phyloP scores from a whole-genome alignment of 2,329 filamentous ascomycete genomes.

The Aspergillus fumigatiaffinis region DNA sequence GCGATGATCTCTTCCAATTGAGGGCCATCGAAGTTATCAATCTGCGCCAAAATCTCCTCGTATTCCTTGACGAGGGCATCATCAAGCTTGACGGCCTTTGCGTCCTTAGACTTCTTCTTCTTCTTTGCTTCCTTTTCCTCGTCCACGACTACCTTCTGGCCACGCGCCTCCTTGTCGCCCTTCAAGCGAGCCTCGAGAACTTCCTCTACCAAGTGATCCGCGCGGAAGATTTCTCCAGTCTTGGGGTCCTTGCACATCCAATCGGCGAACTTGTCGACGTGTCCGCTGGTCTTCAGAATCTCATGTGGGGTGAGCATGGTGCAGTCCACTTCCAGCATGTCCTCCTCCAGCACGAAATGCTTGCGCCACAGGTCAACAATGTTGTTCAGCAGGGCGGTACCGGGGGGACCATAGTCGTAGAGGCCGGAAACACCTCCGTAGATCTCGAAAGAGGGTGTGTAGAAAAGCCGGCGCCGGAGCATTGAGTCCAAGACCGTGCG shows the following conservation, averaged over 20 bases:
- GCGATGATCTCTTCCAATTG: constrained; percentile 83
- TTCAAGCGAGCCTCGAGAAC: constrained; percentile 82
- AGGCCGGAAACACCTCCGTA: constrained; percentile 86
- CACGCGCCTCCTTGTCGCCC: constrained; percentile 88
- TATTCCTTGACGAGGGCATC: constrained; percentile 85
- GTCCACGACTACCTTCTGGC: constrained; percentile 62
- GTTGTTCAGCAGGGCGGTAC: constrained; percentile 80
- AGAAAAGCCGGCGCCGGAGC: constrained; percentile 85
- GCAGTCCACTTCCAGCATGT: constrained; percentile 94
- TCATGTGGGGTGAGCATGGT: constrained; percentile 90
- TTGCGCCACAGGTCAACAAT: constrained; percentile 87
- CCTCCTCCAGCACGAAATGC: constrained; percentile 88
- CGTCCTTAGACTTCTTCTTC: constrained; percentile 77
- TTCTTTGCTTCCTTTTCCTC: constrained; percentile 82
- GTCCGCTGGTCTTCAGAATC: constrained; percentile 90
- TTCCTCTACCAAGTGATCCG: constrained; percentile 95
- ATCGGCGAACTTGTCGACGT: constrained; percentile 97
- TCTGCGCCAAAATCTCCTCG: constrained; percentile 83
- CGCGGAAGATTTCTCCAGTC: constrained; percentile 92
- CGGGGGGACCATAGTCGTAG: constrained; percentile 90
- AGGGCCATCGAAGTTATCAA: constrained; percentile 89
- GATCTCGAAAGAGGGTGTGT: constrained; percentile 92
- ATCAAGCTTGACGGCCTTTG: constrained; percentile 77
- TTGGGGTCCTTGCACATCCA: constrained; percentile 99
- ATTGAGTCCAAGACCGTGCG: constrained; percentile 76